Base-by-base conservation (phyloP, 768 basidiomycete genomes). In the Boletus reticulatus region DNA sequence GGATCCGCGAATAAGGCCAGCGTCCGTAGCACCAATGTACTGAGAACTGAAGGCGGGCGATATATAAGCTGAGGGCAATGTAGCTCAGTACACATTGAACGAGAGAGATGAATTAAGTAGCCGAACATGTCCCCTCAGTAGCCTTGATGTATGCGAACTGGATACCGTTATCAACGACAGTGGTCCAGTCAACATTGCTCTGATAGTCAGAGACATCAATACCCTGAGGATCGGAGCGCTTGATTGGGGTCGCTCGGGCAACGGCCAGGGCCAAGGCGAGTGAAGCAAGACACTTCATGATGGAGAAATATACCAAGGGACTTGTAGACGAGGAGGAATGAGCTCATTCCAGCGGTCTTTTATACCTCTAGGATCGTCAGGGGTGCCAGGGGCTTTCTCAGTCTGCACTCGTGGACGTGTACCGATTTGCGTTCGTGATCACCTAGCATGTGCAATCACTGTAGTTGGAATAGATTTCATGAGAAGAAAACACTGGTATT, bases 61-160 rank as follows among this genome's bases (percentile, higher is more conserved):
- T 12, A 52, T 52, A 19, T 70, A 70, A 24, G 43, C 69, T 70
- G 12, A 22, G 50, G 22, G 17, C 4, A 16, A n/a, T 5, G 9
- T 32, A 17, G 32, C 16, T 61, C 16, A 57, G 48, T 27, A 38
- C 9, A 39, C 2, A 6, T 22, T 22, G 22, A 32, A 44, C 42
- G 12, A 36, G n/a, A 53, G 10, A 46, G 16, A 34, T 0, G 46
- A 48, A 37, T 6, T 7, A 20, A 32, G 52, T 46, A 9, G 62
- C 73, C 53, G 48, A 39, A 83, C 82, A 63, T n/a, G 75, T 83
- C 10, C 80, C 80, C 65, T 87, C 84, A 4, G 85, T 87, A 10
- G 84, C 85, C 65, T 87, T 87, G 77, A 87, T 85, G 63, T 77
- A 87, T 4, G 72, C 81, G 60, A 84, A 87, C 14, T 72, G 56